Evolutionary conservation across 2,329 filamentous ascomycete species (phyloP), one percentile per base, ranked within the genome.

Genomic region (Neonectria coccinea): DNA sequence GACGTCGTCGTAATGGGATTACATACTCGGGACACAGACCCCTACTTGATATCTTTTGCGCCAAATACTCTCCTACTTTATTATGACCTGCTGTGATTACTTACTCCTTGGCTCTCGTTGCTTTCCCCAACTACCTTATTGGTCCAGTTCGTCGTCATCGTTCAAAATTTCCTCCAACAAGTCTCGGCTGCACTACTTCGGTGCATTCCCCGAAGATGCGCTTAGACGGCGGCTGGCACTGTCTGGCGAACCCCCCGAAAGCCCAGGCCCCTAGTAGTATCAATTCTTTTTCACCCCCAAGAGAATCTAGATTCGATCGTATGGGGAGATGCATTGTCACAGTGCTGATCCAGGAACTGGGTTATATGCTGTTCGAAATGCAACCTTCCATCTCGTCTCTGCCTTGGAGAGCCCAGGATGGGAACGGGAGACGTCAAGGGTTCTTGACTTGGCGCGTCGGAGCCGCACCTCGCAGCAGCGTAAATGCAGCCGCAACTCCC

Each of bases 1-100:
- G 65, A 63, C 63, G 36, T 9, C 44, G 56, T 36, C 51, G 69
- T 67, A 70, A 70, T 67, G 47, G 53, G 67, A 69, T 73, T 57
- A 47, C 59, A 72, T 64, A 65, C 53, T 50, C 27, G 14, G 56
- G 33, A 50, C 63, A 56, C 62, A 48, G n/a, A 41, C 41, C 65
- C 60, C 63, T 56, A 59, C 55, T 45, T 31, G 18, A 67, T 71
- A 68, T 66, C 39, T 54, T 45, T 63, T 60, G n/a, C 53, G 62
- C 56, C n/a, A 48, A 36, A 44, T 58, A 39, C 29, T 58, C 48
- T 51, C 56, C 16, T 12, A 22, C 10, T n/a, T 20, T 42, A 42
- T 20, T 42, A 42, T 42, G 16, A 42, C 39, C 39, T 20, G n/a
- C 4, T 36, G n/a, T 31, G 22, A 51, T 33, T 33, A 31, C 47